Conservation (phyloP, 345 rosid genomes). For the Corymbia maculata region DNA sequence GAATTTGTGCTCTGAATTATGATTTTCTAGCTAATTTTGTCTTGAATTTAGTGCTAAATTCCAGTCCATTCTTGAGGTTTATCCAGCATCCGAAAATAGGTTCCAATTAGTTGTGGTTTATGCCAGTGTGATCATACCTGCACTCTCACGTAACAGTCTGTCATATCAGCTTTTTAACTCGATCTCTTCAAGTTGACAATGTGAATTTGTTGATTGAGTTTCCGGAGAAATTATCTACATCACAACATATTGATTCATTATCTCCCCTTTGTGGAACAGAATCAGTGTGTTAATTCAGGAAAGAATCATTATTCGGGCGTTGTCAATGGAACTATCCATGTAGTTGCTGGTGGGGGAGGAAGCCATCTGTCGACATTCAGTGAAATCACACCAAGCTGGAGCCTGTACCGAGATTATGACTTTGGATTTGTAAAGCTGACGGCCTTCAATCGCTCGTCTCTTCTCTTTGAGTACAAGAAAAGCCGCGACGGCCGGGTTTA, state of each 20-base stretch:
- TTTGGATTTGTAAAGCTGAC: constrained; percentile 79
- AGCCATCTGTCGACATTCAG: constrained; percentile 58
- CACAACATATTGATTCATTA: background rate
- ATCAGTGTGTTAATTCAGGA: constrained; percentile 47
- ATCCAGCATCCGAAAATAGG: background rate
- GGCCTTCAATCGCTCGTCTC: constrained; percentile 62
- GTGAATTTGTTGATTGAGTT: background rate
- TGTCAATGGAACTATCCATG: constrained; percentile 67
- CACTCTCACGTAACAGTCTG: background rate
- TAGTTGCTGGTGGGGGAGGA: constrained; percentile 90
- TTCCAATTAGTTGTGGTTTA: background rate
- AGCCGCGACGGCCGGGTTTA: constrained; percentile 65
- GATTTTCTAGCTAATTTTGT: background rate
- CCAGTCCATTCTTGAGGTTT: background rate
- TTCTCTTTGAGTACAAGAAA: constrained; percentile 83
- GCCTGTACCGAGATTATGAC: constrained; percentile 65
- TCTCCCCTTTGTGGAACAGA: constrained; percentile 32
- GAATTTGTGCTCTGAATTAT: background rate
- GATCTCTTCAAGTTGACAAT: background rate
- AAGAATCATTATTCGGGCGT: constrained; percentile 55
- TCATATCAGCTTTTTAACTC: background rate
- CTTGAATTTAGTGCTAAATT: background rate
- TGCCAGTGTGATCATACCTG: background rate
- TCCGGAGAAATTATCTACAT: background rate
- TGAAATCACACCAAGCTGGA: constrained; percentile 44